Evolutionary conservation across 225 moss, liverwort and hornwort species (phyloP).

Genomic region (Sphagnum contortum): DNA sequence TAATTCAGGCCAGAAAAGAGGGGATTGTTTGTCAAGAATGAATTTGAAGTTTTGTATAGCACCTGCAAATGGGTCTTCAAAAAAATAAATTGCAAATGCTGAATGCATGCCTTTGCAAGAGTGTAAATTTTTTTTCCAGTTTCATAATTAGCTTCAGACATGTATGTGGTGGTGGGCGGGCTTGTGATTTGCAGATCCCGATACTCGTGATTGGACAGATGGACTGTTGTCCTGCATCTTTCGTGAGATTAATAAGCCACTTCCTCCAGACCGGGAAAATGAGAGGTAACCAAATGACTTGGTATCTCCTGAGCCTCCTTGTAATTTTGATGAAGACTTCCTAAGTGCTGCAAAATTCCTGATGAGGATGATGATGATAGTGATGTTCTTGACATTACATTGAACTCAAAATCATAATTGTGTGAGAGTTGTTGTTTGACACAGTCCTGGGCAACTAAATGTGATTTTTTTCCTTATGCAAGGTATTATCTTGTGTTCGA

Average conservation of each 20-base stretch:
- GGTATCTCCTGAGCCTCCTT: too few species aligned
- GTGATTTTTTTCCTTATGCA: neutral
- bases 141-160: neutral
- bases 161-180: neutral
- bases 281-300: slow-evolving; percentile 17
- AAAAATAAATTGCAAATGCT: too few species aligned
- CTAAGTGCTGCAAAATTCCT: too few species aligned
- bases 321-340: too few species aligned
- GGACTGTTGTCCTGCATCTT: slow-evolving; percentile 71
- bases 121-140: neutral
- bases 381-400: too few species aligned
- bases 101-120: neutral
- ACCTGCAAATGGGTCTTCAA: too few species aligned
- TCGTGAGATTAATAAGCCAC: slow-evolving; percentile 68
- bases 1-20: too few species aligned
- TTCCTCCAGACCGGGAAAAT: slow-evolving; percentile 39
- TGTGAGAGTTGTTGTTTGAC: too few species aligned
- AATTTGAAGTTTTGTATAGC: too few species aligned
- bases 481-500: slow-evolving; percentile 71
- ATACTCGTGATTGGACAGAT: slow-evolving; percentile 87
- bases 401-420: too few species aligned
- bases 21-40: too few species aligned
- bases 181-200: slow-evolving; percentile 36
- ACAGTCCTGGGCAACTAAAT: neutral
- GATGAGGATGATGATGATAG: too few species aligned